phyloP scores from a whole-genome alignment of 2,329 filamentous ascomycete species.

The Colletotrichum agaves region DNA sequence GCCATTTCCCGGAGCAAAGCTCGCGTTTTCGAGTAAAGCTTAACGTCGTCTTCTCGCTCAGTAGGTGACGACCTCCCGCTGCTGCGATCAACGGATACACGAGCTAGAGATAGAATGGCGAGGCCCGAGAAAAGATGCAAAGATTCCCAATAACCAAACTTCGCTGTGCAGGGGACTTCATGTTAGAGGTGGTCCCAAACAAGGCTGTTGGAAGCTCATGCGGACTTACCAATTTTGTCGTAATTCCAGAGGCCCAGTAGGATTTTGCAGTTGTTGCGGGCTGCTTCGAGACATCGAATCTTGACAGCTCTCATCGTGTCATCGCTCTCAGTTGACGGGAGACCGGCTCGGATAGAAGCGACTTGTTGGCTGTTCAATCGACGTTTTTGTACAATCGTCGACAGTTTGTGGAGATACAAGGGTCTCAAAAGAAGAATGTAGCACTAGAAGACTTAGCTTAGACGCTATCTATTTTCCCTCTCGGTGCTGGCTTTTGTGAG shows the following conservation, averaged over 20 bases:
- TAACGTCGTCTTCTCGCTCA: not conserved
- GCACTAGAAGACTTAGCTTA: conserved; percentile 13
- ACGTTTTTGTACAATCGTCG: not conserved
- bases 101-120: conserved; percentile 38
- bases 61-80: not conserved
- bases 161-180: conserved; percentile 3
- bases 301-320: conserved; percentile 7
- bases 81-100: not conserved
- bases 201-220: accelerated
- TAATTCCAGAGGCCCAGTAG: conserved; percentile 22
- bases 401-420: conserved; percentile 34
- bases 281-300: conserved; percentile 31
- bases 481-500: not conserved
- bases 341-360: not conserved
- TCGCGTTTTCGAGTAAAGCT: conserved; percentile 28
- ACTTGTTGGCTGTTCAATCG: not conserved
- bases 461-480: not conserved
- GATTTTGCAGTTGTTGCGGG: conserved; percentile 34
- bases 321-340: not conserved
- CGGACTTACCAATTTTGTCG: conserved; percentile 33
- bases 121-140: conserved; percentile 42
- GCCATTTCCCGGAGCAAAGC: conserved; percentile 35
- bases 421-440: conserved; percentile 35
- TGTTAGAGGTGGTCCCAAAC: not conserved
- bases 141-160: conserved; percentile 42